Base-by-base conservation (phyloP, 768 basidiomycete genomes). In the Paxillus rubicundulus region DNA sequence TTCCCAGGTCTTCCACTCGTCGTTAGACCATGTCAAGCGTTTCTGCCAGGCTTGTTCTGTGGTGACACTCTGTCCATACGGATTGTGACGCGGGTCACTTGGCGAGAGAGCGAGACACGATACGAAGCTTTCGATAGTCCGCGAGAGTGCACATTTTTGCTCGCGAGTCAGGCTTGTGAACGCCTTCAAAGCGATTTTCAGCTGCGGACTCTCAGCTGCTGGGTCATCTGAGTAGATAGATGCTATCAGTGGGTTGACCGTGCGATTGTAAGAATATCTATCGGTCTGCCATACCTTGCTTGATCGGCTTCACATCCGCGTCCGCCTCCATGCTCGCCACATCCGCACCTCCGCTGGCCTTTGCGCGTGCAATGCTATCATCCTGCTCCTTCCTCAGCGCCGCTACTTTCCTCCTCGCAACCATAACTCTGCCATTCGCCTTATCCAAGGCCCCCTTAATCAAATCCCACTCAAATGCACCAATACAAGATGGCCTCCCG, bases 341-440 rank as follows among this genome's bases (percentile, higher is more conserved):
- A 58, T 79, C 81, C 30, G 76, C 77, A 13, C 75, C 76, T 4
- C 71, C 76, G 39, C 80, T 80, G 21, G 87, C 88, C 57, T 86
- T 89, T 33, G 75, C 87, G 43, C 82, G 78, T 18, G 91, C 94
- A 24, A 86, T 78, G 17, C 81, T 86, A 56, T 91, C 89, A 58
- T 97, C 93, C 32, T 94, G 93, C 63, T 95, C 94, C 69, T 90
- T 90, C 66, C 89, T 79, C 60, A 97, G 69, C 7, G 77, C 77
- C 1, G 80, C 78, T 5, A 95, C 84, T 65, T 87, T 89, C 54
- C 83, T 75, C 65, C 85, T 78, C 17, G 92, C 87, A 39, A 86
- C 82, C 54, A 84, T 79, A 21, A 96, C 90, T 27, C 94, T 77
- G 12, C 94, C 94, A 65, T 92, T 91, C 5, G 92, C 87, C 72